Evolutionary conservation across 78 protist genomes (phyloP), one percentile per base, ranked within the genome.

Genomic region (Tieghemostelium lacteum): DNA sequence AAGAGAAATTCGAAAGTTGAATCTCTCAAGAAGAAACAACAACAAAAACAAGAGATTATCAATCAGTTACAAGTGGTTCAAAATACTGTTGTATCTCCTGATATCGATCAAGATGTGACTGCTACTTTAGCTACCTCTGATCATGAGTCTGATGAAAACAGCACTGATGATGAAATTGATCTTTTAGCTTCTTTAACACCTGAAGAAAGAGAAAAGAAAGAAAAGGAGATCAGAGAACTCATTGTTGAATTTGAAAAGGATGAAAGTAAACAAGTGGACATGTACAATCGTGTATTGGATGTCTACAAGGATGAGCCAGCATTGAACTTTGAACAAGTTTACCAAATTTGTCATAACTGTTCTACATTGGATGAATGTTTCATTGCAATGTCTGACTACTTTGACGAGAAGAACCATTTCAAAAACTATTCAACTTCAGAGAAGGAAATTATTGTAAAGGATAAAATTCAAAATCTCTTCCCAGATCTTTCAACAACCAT

Each of bases 271-370:
- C 52, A 67, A 40, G 37, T 67, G 36, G 74, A 42, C 7, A 40
- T 40, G 2, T 20, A 26, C 4, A 34, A 34, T 24, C 36, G 40
- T 26, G 39, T 67, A 16, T 67, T 67, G 6, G 74, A 67, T 26
- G 19, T 67, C 26, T 67, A 26, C 20, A 52, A 36, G 26, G 57
- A 67, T 67, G 60, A 67, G n/a, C 61, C 10, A 7, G 52, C 26
- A 20, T 40, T 67, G 26, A 57, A 40, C 20, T 67, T 67, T 67
- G 74, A 67, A 34, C 28, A 67, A 26, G 74, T 67, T n/a, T 67
- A 34, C 24, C 4, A 28, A 17, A 31, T 67, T 40, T 67, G 74
- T 40, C 36, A 28, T 1, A 31, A 28, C 40, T 34, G 54, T n/a
- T 24, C 14, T 0, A 40, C 22, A 3, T 12, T 67, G n/a, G 31